phyloP scores from a whole-genome alignment of 441 rosid species.

The Gossypium davidsonii region DNA sequence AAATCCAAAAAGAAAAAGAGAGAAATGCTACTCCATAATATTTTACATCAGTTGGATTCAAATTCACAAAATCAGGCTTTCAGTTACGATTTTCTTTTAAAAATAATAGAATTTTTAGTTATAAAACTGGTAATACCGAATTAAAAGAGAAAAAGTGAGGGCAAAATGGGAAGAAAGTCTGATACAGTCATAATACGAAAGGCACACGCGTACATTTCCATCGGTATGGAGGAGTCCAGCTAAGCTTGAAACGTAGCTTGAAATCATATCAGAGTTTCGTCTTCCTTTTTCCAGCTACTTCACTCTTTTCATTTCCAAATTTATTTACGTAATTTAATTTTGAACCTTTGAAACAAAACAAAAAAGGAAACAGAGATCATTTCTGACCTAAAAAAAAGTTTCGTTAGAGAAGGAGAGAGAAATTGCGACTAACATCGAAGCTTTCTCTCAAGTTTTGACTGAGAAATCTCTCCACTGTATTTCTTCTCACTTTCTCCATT shows the following conservation, averaged over 20 bases:
- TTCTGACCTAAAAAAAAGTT: slow-evolving; percentile 7
- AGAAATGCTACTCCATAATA: too few relatives aligned
- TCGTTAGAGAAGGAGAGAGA: background rate
- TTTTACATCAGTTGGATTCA: too few relatives aligned
- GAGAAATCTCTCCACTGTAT: slow-evolving; percentile 9
- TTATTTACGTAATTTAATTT: background rate
- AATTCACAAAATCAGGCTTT: too few relatives aligned
- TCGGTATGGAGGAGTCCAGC: background rate
- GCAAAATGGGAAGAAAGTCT: too few relatives aligned
- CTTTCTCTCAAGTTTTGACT: slow-evolving; percentile 20
- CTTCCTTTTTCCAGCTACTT: background rate
- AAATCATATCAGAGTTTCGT: background rate
- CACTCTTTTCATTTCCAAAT: background rate
- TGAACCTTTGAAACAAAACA: background rate
- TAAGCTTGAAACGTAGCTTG: background rate
- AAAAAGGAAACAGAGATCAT: slow-evolving; percentile 16
- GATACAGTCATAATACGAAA: background rate
- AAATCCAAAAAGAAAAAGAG: too few relatives aligned
- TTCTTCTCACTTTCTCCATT: slow-evolving; percentile 13
- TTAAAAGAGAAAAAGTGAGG: too few relatives aligned
- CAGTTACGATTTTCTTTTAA: too few relatives aligned
- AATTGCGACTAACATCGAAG: slow-evolving; percentile 13
- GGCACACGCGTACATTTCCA: slow-evolving; percentile 7
- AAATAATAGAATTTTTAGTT: too few relatives aligned
- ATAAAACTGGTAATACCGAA: too few relatives aligned